Conservation (phyloP, 805 yeast species). For the Wickerhamiella dianesei region DNA sequence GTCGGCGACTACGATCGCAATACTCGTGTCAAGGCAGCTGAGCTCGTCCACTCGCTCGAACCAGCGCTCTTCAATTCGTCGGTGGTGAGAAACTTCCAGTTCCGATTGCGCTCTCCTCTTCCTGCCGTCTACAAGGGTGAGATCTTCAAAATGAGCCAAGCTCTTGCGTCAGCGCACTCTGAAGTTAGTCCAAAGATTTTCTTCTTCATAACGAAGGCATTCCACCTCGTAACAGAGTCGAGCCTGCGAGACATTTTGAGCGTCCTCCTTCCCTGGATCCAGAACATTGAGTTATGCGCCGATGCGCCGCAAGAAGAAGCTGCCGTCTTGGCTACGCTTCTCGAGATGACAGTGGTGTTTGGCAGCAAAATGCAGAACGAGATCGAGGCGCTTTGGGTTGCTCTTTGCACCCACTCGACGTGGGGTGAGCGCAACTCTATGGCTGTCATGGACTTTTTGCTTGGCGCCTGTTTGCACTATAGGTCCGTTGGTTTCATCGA, state of each 20-base stretch:
- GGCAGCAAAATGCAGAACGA: constrained; percentile 67
- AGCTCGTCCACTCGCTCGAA: constrained; percentile 56
- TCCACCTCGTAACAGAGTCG: constrained; percentile 44
- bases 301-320: not conserved
- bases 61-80: constrained; percentile 40
- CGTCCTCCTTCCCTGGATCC: constrained; percentile 86
- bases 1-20: constrained; percentile 59
- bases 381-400: constrained; percentile 91
- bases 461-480: constrained; percentile 52
- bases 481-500: constrained; percentile 65
- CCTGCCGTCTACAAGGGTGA: constrained; percentile 80
- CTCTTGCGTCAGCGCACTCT: constrained; percentile 49
- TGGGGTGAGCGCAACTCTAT: constrained; percentile 44
- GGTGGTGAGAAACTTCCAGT: constrained; percentile 42
- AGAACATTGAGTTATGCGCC: constrained; percentile 46
- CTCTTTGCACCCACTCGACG: constrained; percentile 65
- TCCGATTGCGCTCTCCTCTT: constrained; percentile 59
- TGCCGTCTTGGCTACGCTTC: constrained; percentile 51
- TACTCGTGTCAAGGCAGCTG: constrained; percentile 60
- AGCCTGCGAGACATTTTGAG: constrained; percentile 68
- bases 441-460: constrained; percentile 55
- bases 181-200: constrained; percentile 48
- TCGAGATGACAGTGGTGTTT: constrained; percentile 72
- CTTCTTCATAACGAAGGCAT: constrained; percentile 57
- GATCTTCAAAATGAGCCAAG: constrained; percentile 60